These are phyloP conservation scores for Globisporangium paddicum DNA, from an alignment of 352 stramenopile genomes.

Conservation along the genomic window DNA sequence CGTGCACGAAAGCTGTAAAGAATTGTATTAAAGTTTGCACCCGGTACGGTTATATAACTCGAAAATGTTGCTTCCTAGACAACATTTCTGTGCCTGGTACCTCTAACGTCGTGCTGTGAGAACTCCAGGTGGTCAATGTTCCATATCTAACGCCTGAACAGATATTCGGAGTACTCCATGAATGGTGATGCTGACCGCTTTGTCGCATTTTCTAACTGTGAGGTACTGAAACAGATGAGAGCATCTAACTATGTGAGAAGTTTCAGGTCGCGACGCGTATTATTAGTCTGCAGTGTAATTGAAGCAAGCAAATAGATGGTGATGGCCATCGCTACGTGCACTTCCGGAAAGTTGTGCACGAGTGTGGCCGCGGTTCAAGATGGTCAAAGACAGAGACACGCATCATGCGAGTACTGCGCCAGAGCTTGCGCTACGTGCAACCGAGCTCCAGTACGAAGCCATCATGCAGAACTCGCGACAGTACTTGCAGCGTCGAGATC, in stretches of 20 bases:
- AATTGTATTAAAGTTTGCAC: not conserved
- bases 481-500: constrained; percentile 32
- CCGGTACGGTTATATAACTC: not conserved
- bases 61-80: not conserved
- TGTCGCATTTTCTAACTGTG: constrained; percentile 4
- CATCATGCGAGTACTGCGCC: not conserved
- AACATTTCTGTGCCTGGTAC: not conserved
- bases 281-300: not conserved
- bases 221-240: not conserved
- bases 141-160: not conserved
- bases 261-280: not conserved
- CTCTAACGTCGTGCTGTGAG: not conserved
- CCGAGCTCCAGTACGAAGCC: constrained; percentile 24
- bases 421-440: not conserved
- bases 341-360: not conserved
- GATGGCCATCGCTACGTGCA: not conserved
- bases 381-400: not conserved
- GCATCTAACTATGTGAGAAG: not conserved
- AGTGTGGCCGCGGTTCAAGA: not conserved
- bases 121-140: not conserved
- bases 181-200: not conserved
- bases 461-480: constrained; percentile 26
- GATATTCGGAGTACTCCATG: not conserved
- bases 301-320: not conserved
- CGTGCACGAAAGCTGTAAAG: not conserved